Conservation (phyloP, 148 eudicot genomes). For the Bassia scoparia region DNA sequence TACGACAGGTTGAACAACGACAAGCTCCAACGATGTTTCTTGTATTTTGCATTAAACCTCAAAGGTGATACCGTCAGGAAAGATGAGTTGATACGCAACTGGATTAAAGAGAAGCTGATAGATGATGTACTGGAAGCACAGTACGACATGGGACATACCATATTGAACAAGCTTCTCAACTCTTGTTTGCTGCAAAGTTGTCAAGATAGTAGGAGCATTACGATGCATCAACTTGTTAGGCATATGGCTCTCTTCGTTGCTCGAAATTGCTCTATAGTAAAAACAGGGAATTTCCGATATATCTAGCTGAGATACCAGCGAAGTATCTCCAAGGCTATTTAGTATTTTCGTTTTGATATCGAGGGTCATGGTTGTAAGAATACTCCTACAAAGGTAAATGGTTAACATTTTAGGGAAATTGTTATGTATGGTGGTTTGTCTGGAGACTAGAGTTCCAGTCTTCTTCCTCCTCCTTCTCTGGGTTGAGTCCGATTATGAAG, state of each 20-base stretch:
- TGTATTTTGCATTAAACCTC: conserved; percentile 21
- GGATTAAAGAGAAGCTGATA: conserved; percentile 18
- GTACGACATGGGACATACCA: conserved; percentile 24
- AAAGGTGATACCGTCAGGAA: conserved; percentile 11
- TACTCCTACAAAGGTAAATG: too few relatives aligned
- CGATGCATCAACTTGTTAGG: conserved; percentile 6
- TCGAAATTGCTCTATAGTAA: neutral
- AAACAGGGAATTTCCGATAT: neutral
- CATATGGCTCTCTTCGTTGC: conserved; percentile 13
- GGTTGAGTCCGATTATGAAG: too few relatives aligned
- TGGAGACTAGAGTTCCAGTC: too few relatives aligned
- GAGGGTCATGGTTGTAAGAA: too few relatives aligned
- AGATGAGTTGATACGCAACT: conserved; percentile 19
- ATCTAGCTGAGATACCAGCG: neutral
- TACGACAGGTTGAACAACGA: conserved; percentile 5
- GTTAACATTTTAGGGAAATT: too few relatives aligned
- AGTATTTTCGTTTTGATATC: too few relatives aligned
- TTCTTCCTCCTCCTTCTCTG: too few relatives aligned
- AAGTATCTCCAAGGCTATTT: neutral
- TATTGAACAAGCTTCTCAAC: conserved; percentile 21
- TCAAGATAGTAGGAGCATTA: neutral
- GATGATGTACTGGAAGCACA: conserved; percentile 21
- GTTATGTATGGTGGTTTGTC: too few relatives aligned
- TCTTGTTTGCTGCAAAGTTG: conserved; percentile 20
- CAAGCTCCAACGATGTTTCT: conserved; percentile 13